Conservation (phyloP, 352 stramenopile species). For the Phytophthora lateralis region DNA sequence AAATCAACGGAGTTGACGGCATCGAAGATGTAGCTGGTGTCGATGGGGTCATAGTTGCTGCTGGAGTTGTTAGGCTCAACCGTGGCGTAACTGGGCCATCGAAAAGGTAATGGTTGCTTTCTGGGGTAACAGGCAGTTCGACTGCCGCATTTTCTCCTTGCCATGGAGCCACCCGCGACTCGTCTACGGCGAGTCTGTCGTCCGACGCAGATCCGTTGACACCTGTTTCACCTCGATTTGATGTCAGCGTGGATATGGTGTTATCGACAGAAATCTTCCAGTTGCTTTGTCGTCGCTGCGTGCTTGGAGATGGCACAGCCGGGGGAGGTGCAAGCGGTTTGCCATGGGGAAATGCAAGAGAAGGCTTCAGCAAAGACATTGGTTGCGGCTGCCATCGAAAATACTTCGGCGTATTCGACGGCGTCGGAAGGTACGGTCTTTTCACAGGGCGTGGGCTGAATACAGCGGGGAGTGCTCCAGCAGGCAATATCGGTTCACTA, state of each 20-base stretch:
- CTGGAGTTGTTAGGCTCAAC: slow-evolving; percentile 16
- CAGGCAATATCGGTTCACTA: slow-evolving; percentile 22
- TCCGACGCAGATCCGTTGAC: neutral
- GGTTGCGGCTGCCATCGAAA: slow-evolving; percentile 62
- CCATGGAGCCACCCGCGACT: slow-evolving; percentile 21
- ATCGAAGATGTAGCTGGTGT: slow-evolving; percentile 4
- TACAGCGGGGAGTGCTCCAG: slow-evolving; percentile 60
- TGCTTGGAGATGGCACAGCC: slow-evolving; percentile 25
- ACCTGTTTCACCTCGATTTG: slow-evolving; percentile 7
- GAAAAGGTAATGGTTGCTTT: slow-evolving; percentile 33
- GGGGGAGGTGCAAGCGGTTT: slow-evolving; percentile 14
- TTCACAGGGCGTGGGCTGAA: slow-evolving; percentile 50
- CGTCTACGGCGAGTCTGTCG: slow-evolving; percentile 2
- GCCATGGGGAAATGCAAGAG: neutral
- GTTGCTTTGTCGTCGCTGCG: slow-evolving; percentile 28
- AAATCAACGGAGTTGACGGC: slow-evolving; percentile 1
- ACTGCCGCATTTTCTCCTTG: slow-evolving; percentile 12
- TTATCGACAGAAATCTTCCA: slow-evolving; percentile 13
- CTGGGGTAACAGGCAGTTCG: slow-evolving; percentile 16
- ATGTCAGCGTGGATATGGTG: neutral
- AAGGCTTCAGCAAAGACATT: slow-evolving; percentile 14
- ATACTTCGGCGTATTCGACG: slow-evolving; percentile 62
- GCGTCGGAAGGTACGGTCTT: slow-evolving; percentile 38
- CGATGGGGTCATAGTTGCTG: slow-evolving; percentile 1
- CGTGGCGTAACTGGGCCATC: slow-evolving; percentile 26